Percentiles rank a stretch among this genome's conserved stretches.
phyloP scores from a whole-genome alignment of 225 moss, liverwort and hornwort species.

The Sphagnum contortum region DNA sequence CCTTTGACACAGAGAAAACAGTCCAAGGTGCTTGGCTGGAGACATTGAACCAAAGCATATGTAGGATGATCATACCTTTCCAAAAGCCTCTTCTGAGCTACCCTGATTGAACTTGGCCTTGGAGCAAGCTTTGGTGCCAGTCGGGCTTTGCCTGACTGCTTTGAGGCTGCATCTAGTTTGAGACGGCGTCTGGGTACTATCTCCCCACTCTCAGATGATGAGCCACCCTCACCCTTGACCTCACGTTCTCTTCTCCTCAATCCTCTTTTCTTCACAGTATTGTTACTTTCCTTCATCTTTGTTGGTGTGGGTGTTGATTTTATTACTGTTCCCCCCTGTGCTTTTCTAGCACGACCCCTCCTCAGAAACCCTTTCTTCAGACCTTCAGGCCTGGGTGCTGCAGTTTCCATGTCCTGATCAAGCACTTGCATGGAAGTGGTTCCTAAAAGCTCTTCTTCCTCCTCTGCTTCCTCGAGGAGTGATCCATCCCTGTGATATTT shows the following conservation, averaged over 20 bases:
- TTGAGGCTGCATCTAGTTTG: constrained; percentile 22
- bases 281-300: constrained; percentile 12
- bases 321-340: neutral
- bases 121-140: constrained; percentile 6
- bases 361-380: neutral
- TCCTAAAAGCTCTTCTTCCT: constrained; percentile 9
- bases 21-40: neutral
- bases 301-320: neutral
- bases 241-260: constrained; percentile 8
- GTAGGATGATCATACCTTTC: constrained; percentile 20
- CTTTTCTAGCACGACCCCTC: neutral
- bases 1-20: neutral
- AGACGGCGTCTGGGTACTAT: constrained; percentile 32
- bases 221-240: constrained; percentile 4
- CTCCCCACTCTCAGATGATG: constrained; percentile 17
- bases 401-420: neutral
- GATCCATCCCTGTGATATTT: constrained; percentile 10
- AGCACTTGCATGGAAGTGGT: neutral
- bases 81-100: constrained; percentile 13
- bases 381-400: neutral
- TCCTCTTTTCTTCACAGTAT: constrained; percentile 8
- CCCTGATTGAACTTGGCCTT: constrained; percentile 19
- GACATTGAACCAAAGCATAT: neutral
- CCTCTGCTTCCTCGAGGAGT: constrained; percentile 23
- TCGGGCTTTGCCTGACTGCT: constrained; percentile 6